Base-by-base conservation (phyloP, 179 eudicot species). In the Silene vulgaris region DNA sequence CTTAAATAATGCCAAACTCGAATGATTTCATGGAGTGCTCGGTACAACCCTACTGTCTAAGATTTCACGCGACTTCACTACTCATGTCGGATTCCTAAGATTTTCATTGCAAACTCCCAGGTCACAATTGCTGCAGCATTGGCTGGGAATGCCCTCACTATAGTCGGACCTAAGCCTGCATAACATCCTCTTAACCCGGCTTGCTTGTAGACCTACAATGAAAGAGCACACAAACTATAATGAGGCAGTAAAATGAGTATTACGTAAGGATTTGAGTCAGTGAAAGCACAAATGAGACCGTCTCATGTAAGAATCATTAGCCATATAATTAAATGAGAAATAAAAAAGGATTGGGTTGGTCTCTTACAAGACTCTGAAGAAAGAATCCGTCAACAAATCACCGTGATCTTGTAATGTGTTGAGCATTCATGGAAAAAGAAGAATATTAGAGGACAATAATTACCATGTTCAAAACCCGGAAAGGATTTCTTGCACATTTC, bases 121-220 rank as follows among this genome's bases (percentile, higher is more conserved):
- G 95, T 79, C 64, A 91, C 97, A 29, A 91, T 93, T 73, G 97
- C 95, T 59, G 97, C 95, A 14, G 98, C 98, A 86, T 93, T 93
- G 74, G 97, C 98, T 72, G 97, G 97, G 82, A 93, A 91, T 64
- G 97, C 95, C 78, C 98, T 86, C 9, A 84, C 75, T 54, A 89
- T 57, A 32, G 98, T 91, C 69, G 97, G 98, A 69, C 97, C 93
- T 81, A 93, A 83, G 45, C 98, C 97, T 9, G 97, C 83, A 70
- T 93, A 93, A 80, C 97, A 93, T 72, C 98, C 97, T 83, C 85
- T 85, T 68, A 93, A 26, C 75, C 98, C 98, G 62, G 93, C 85
- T 78, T 88, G 89, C 79, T 76, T 70, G 86, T 89, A 86, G 28
- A 93, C 89, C 96, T 90, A 80, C 75, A 80, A 65, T 8, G 72